phyloP scores from a whole-genome alignment of 768 basidiomycete species.

The Lactarius indigo region DNA sequence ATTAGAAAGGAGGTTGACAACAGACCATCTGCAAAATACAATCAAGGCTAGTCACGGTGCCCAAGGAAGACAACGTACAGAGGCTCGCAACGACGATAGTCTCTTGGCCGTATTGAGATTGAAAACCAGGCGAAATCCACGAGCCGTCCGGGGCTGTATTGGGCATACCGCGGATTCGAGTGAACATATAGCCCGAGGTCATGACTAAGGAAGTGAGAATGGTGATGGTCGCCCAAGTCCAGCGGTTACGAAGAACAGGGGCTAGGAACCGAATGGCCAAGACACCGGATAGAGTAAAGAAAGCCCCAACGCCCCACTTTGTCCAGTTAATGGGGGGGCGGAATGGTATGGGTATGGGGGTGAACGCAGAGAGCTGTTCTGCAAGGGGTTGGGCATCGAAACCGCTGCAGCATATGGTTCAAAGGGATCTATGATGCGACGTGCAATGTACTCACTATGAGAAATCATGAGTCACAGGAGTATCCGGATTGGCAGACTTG shows the following conservation, averaged over 20 bases:
- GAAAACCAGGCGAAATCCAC: conserved; percentile 88
- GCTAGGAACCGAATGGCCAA: conserved; percentile 57
- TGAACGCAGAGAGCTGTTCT: conserved; percentile 65
- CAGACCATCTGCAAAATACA: conserved; percentile 65
- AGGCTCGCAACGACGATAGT: conserved; percentile 80
- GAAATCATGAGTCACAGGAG: conserved; percentile 74
- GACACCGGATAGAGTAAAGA: conserved; percentile 45
- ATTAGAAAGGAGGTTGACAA: conserved; percentile 76
- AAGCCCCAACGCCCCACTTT: conserved; percentile 45
- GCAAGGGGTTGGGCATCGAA: conserved; percentile 79
- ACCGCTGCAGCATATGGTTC: conserved; percentile 49
- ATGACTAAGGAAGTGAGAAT: conserved; percentile 69
- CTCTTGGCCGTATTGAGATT: conserved; percentile 91
- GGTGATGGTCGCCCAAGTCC: conserved; percentile 70
- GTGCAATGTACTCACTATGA: conserved; percentile 47
- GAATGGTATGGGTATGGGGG: conserved; percentile 81
- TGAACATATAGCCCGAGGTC: conserved; percentile 96
- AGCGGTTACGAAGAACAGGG: conserved; percentile 65
- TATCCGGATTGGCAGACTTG: conserved; percentile 48
- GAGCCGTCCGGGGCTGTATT: conserved; percentile 58
- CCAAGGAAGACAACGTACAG: conserved; percentile 53
- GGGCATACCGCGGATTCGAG: conserved; percentile 80
- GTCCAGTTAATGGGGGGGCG: conserved; percentile 73
- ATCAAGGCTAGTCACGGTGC: neutral
- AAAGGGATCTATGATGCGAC: neutral